A percentile compares a stretch with the other conserved stretches of the same genome.
These are phyloP conservation scores for Yamagishiella unicocca DNA, from an alignment of 139 green algal genomes.

Conservation along the genomic window DNA sequence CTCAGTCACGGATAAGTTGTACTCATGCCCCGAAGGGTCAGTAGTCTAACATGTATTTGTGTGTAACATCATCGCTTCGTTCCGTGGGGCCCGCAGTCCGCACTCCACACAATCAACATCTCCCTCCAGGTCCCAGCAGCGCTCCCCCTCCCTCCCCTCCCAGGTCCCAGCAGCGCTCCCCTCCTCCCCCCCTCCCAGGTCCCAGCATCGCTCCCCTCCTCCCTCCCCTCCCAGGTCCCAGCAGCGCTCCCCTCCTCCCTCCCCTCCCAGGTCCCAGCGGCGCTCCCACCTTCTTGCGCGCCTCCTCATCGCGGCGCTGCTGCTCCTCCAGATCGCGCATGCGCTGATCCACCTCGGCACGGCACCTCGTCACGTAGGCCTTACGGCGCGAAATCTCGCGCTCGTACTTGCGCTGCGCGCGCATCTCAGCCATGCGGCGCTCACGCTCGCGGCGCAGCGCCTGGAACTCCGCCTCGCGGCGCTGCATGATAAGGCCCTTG, in stretches of 20 bases:
- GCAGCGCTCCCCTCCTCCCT: too few relatives aligned
- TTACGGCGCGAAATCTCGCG: slow-evolving; percentile 78
- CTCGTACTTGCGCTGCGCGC: slow-evolving; percentile 65
- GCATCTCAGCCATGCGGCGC: slow-evolving; percentile 68
- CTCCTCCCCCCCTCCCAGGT: too few relatives aligned
- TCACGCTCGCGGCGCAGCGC: slow-evolving; percentile 62
- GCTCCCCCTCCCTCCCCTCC: too few relatives aligned
- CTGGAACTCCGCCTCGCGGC: slow-evolving; percentile 93
- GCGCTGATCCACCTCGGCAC: slow-evolving; percentile 71
- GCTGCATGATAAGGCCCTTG: slow-evolving; percentile 70
- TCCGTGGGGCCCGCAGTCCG: too few relatives aligned
- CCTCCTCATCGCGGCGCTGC: slow-evolving; percentile 64
- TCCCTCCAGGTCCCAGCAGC: too few relatives aligned
- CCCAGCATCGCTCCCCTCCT: too few relatives aligned
- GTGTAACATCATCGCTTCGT: slow-evolving; percentile 15
- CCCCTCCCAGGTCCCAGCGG: too few relatives aligned
- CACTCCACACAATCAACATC: too few relatives aligned
- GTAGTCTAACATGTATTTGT: slow-evolving; percentile 45
- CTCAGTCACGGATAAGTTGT: slow-evolving; percentile 41
- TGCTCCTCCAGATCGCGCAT: slow-evolving; percentile 60
- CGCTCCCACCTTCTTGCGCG: slow-evolving; percentile 53
- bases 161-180: too few relatives aligned
- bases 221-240: too few relatives aligned
- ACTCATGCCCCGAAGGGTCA: slow-evolving; percentile 31
- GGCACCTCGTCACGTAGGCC: slow-evolving; percentile 84